Evolutionary conservation across 345 rosid species (phyloP).

Genomic region (Hirschfeldia incana): DNA sequence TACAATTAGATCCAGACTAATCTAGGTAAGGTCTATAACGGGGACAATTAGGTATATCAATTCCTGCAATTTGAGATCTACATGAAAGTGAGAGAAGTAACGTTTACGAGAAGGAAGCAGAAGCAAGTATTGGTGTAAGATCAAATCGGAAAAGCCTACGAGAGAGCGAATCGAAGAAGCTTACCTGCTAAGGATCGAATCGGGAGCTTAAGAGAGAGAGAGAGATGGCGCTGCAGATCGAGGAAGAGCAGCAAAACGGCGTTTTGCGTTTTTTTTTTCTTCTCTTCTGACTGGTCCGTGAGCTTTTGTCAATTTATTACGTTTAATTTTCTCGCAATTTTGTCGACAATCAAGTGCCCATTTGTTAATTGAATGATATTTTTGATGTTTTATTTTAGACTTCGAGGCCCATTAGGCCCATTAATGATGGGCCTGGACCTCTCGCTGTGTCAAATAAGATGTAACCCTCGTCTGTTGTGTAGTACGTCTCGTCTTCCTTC

Average conservation of each 20-base stretch:
- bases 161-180: slow-evolving; percentile 13
- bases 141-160: background rate
- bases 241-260: slow-evolving; percentile 19
- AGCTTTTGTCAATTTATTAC: background rate
- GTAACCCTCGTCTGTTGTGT: background rate
- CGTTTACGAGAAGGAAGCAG: background rate
- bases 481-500: background rate
- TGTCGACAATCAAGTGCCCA: background rate
- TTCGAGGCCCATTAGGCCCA: background rate
- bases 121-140: background rate
- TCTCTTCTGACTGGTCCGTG: background rate
- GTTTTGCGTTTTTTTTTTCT: slow-evolving; percentile 9
- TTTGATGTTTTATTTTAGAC: background rate
- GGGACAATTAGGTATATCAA: background rate
- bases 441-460: background rate
- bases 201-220: background rate
- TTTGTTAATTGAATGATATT: background rate
- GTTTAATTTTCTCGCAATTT: background rate
- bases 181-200: slow-evolving; percentile 15
- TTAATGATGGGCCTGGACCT: background rate
- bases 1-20: slow-evolving; percentile 15
- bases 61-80: background rate
- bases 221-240: slow-evolving; percentile 33
- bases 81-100: background rate
- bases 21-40: background rate